Conservation (phyloP, 2,329 filamentous ascomycete genomes). For the Neopestalotiopsis clavispora region DNA sequence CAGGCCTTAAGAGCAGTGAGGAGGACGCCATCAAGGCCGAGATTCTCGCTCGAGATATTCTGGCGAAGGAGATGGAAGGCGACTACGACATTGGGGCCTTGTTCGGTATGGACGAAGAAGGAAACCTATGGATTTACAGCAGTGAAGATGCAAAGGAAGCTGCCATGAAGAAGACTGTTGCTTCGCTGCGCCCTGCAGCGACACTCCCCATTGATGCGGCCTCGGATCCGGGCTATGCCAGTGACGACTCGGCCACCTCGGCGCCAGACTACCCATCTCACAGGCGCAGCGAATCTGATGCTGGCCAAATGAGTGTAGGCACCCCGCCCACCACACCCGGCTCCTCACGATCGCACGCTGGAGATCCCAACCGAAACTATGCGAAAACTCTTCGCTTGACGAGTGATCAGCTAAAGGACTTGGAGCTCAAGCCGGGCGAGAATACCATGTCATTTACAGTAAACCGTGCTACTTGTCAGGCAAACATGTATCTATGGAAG, state of each 20-base stretch:
- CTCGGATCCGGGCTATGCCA: slow-evolving; percentile 95
- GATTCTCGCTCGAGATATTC: slow-evolving; percentile 88
- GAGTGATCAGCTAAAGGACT: slow-evolving; percentile 88
- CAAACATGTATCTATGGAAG: slow-evolving; percentile 93
- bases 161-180: slow-evolving; percentile 70
- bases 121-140: slow-evolving; percentile 99
- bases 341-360: slow-evolving; percentile 51
- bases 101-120: slow-evolving; percentile 92
- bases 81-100: slow-evolving; percentile 96
- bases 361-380: slow-evolving; percentile 83
- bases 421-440: slow-evolving; percentile 81
- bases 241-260: slow-evolving; percentile 72
- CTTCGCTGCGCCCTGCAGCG: slow-evolving; percentile 48
- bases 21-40: slow-evolving; percentile 91
- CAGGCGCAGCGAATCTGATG: slow-evolving; percentile 70
- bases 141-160: slow-evolving; percentile 95
- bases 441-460: slow-evolving; percentile 97
- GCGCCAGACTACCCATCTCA: slow-evolving; percentile 51
- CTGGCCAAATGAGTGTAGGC: slow-evolving; percentile 57
- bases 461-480: slow-evolving; percentile 89
- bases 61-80: slow-evolving; percentile 90
- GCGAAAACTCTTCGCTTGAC: slow-evolving; percentile 95
- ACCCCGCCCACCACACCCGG: slow-evolving; percentile 76
- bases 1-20: slow-evolving; percentile 91
- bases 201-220: slow-evolving; percentile 74